Evolutionary conservation across 192 early-diverging fungal genomes (phyloP).

Genomic region (Pilaira anomala): DNA sequence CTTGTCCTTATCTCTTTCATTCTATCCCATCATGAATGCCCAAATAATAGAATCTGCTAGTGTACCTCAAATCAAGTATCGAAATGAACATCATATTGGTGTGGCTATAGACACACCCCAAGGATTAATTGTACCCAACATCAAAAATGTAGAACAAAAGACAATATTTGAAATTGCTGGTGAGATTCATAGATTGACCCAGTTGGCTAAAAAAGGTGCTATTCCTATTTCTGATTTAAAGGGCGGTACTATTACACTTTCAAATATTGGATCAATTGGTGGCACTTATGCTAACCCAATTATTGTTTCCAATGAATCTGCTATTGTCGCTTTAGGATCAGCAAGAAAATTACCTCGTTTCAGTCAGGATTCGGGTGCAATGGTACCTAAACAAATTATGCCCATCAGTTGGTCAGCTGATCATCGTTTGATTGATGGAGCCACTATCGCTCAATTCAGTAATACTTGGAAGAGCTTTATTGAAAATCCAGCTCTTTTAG

Average conservation of each 20-base stretch:
- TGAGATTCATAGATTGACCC: constrained; percentile 76
- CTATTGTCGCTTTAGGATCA: constrained; percentile 89
- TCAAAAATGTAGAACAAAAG: constrained; percentile 85
- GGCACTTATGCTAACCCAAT: constrained; percentile 91
- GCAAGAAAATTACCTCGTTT: constrained; percentile 81
- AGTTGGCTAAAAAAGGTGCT: constrained; percentile 58
- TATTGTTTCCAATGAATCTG: constrained; percentile 77
- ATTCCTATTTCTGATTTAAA: constrained; percentile 66
- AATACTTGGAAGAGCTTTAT: constrained; percentile 78
- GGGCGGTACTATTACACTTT: constrained; percentile 88
- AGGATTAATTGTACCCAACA: constrained; percentile 90
- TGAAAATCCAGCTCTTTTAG: constrained; percentile 79
- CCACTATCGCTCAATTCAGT: constrained; percentile 90
- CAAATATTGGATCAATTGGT: constrained; percentile 94
- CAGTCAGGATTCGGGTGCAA: constrained; percentile 40
- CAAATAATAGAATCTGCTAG: constrained; percentile 47
- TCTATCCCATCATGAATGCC: constrained; percentile 89
- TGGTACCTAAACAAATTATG: constrained; percentile 71
- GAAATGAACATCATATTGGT: constrained; percentile 84
- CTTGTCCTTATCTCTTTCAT: constrained; percentile 70
- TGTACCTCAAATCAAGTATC: constrained; percentile 65
- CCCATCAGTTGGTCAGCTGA: constrained; percentile 90
- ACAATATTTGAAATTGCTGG: constrained; percentile 86
- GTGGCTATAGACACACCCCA: constrained; percentile 96
- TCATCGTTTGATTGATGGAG: constrained; percentile 95